Evolutionary conservation across 2,329 filamentous ascomycete species (phyloP).

Genomic region (Mycosphaerella arachidis): DNA sequence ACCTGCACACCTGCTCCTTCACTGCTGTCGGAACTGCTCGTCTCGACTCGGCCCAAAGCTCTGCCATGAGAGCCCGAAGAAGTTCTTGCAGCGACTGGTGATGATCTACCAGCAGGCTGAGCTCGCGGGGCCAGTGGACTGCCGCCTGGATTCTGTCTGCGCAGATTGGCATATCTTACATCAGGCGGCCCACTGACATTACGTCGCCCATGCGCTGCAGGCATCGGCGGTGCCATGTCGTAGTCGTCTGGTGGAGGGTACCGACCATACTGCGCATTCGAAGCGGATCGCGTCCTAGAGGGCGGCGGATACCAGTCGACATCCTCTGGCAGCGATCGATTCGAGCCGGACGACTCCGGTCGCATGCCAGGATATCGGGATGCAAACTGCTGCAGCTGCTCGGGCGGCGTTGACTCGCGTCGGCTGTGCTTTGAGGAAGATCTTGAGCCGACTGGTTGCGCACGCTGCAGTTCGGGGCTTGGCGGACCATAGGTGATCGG

Average conservation of each 20-base stretch:
- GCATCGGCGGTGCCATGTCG: slow-evolving; percentile 31
- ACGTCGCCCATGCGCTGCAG: slow-evolving; percentile 31
- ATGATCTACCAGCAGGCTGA: neutral
- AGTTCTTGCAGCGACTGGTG: neutral
- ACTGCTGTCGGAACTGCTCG: slow-evolving; percentile 22
- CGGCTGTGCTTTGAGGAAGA: slow-evolving; percentile 28
- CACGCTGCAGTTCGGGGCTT: slow-evolving; percentile 20
- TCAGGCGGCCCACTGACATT: slow-evolving; percentile 35
- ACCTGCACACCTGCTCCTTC: slow-evolving; percentile 31
- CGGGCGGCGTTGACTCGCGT: slow-evolving; percentile 30
- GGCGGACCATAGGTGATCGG: slow-evolving; percentile 28
- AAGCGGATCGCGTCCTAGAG: slow-evolving; percentile 39
- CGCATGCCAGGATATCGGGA: slow-evolving; percentile 25
- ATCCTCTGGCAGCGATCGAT: slow-evolving; percentile 47
- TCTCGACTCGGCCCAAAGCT: slow-evolving; percentile 22
- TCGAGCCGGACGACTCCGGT: slow-evolving; percentile 37
- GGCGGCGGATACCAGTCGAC: slow-evolving; percentile 34
- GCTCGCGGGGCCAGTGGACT: slow-evolving; percentile 21
- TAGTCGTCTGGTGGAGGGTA: slow-evolving; percentile 36
- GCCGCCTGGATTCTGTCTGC: slow-evolving; percentile 22
- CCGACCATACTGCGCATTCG: slow-evolving; percentile 31
- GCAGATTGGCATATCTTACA: slow-evolving; percentile 31
- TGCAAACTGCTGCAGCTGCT: slow-evolving; percentile 17
- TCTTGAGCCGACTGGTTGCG: slow-evolving; percentile 8
- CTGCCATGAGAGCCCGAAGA: slow-evolving; percentile 12